Evolutionary conservation across 495 filamentous ascomycete genomes (phyloP).

Genomic region (Lichenothelia convexa): DNA sequence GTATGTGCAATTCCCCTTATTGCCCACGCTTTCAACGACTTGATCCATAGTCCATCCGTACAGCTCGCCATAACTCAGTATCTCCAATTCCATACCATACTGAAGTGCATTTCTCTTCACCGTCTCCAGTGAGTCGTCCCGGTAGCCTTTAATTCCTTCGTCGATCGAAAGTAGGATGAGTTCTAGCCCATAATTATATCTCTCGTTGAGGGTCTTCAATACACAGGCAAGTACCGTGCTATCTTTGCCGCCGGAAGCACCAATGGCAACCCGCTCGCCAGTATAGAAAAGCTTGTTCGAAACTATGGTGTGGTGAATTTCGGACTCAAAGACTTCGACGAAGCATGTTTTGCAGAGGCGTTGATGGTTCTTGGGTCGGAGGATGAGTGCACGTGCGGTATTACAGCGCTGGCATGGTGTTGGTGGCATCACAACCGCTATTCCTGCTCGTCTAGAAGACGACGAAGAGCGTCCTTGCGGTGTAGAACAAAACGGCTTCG

Average conservation of each 20-base stretch:
- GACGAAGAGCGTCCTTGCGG: too few relatives aligned
- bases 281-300: slow-evolving; percentile 56
- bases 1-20: slow-evolving; percentile 98
- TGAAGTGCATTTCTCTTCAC: slow-evolving; percentile 85
- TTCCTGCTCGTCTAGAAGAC: too few relatives aligned
- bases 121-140: slow-evolving; percentile 87
- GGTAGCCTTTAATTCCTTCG: slow-evolving; percentile 91
- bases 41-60: slow-evolving; percentile 99
- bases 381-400: slow-evolving; percentile 61
- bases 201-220: slow-evolving; percentile 82
- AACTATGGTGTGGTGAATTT: slow-evolving; percentile 84
- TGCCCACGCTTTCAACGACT: slow-evolving; percentile 85
- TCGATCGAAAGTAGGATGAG: slow-evolving; percentile 82
- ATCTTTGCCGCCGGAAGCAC: slow-evolving; percentile 93
- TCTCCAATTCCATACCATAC: slow-evolving; percentile 76
- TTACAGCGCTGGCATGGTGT: slow-evolving; percentile 57
- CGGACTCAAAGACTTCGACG: slow-evolving; percentile 67
- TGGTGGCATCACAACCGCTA: too few relatives aligned
- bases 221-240: slow-evolving; percentile 91
- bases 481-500: too few relatives aligned
- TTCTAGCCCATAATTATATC: slow-evolving; percentile 70
- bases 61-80: slow-evolving; percentile 82
- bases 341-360: slow-evolving; percentile 88
- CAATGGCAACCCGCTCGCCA: slow-evolving; percentile 83
- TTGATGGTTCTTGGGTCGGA: slow-evolving; percentile 80